Evolutionary conservation across 345 rosid genomes (phyloP), one percentile per base, ranked within the genome.

Genomic region (Cardamine occulta): DNA sequence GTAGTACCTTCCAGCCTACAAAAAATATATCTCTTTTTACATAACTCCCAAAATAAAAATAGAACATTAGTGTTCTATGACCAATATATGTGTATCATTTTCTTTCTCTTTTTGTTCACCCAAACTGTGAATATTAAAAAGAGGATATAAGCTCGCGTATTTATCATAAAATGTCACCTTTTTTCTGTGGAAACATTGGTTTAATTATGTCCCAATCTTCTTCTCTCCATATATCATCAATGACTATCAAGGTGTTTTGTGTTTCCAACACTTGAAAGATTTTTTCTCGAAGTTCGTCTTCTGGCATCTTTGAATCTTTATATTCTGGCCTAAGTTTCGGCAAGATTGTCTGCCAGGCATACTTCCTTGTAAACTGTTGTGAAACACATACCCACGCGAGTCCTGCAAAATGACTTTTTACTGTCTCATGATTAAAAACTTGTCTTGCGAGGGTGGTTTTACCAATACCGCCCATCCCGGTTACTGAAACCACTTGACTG

Each of bases 391-490:
- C 80, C 87, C 83, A 83, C 5, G 79, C 81, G 1, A 79, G 37
- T 1, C 72, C 28, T 0, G 52, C 69, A 8, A 82, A 87, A 34
- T 52, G 32, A 11, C 11, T 31, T 67, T 77, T 77, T 6, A 83
- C 66, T 0, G 9, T 24, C 7, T 13, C 4, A 18, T 72, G 75
- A 29, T 76, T 35, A 8, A 78, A 53, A 0, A 80, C 53, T 42
- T 80, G 74, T 57, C 40, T 70, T 2, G 86, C 87, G 0, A 85
- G 72, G 7, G 89, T 56, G 0, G 86, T 87, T 71, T 84, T 87
- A 4, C 88, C 87, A 8, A 84, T 64, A 15, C 91, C 91, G 0
- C 87, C 86, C 88, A 85, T 84, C 10, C 89, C 87, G 4, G 75
- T 74, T 2, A 87, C 61, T 0, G 82, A 68, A 21, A 84, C 71